Evolutionary conservation across 768 basidiomycete genomes (phyloP).

Genomic region (Agrocybe chaxingu): DNA sequence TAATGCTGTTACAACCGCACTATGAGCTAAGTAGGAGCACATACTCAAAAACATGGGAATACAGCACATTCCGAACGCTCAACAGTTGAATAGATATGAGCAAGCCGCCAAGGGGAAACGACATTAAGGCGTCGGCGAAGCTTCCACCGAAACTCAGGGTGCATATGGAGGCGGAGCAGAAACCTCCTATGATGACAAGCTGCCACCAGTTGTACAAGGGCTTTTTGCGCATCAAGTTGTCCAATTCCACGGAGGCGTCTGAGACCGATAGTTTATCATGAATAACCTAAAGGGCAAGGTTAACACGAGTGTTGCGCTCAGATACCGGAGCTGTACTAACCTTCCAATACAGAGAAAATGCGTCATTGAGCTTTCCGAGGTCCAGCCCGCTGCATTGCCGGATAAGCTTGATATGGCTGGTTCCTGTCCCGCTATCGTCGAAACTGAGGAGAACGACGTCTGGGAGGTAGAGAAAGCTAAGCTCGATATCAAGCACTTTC

Average conservation of each 20-base stretch:
- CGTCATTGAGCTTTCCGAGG: conserved; percentile 71
- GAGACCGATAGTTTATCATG: conserved; percentile 77
- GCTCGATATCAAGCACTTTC: conserved; percentile 68
- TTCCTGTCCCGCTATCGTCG: conserved; percentile 76
- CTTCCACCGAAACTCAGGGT: conserved; percentile 70
- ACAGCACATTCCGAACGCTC: conserved; percentile 72
- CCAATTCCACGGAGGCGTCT: conserved; percentile 67
- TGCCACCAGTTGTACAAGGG: conserved; percentile 61
- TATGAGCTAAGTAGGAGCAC: conserved; percentile 17
- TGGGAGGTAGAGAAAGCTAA: conserved; percentile 72
- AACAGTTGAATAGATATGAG: conserved; percentile 72
- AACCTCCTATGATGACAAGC: conserved; percentile 67
- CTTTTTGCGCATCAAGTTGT: conserved; percentile 65
- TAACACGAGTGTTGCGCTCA: neutral
- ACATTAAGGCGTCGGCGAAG: conserved; percentile 72
- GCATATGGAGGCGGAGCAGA: conserved; percentile 75
- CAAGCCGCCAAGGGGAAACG: conserved; percentile 73
- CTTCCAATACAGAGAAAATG: conserved; percentile 73
- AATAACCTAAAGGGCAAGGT: conserved; percentile 54
- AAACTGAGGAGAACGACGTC: conserved; percentile 80
- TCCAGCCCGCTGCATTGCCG: conserved; percentile 70
- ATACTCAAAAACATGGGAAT: conserved; percentile 76
- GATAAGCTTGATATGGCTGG: conserved; percentile 78
- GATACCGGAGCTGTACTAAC: conserved; percentile 28
- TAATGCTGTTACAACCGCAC: conserved; percentile 1